Base-by-base conservation (phyloP, 345 rosid species). In the Clarkia xantiana region DNA sequence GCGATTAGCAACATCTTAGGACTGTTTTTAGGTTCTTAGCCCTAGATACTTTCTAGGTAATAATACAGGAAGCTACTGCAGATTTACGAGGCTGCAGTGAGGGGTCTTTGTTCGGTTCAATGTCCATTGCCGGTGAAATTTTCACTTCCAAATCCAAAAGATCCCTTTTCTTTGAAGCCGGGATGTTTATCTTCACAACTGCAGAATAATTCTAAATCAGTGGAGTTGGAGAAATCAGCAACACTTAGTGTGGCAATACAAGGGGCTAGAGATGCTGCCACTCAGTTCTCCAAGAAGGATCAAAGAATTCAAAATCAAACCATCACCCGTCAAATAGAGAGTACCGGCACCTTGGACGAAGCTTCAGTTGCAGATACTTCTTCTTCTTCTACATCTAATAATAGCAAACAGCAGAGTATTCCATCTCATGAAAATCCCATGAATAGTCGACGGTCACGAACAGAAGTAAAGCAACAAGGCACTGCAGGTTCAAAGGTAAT, bases 261-360 rank as follows among this genome's bases (percentile, higher is more conserved):
- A 14, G 86, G 93, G 55, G 98, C 98, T 39, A 75, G 62, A 64
- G 85, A 80, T 52, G 96, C 94, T 7, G 86, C 94, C 20, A 68
- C 80, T 25, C 96, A 86, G 57, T 86, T 77, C 62, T 73, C 76
- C 25, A 91, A 70, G 55, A 80, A 73, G 61, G 71, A 56, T 48
- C 70, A 2, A 44, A 44, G 18, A 50, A 47, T 57, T 54, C 45
- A 40, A 20, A 56, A 39, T 59, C 25, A 52, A 10, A 42, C n/a
- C 44, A 40, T 17, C 23, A 40, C 56, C 49, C 44, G 47, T 45
- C 42, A 64, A 3, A 58, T 47, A 50, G 66, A 61, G 45, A 49
- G 53, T n/a, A 36, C 49, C 20, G 44, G 19, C 55, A 49, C 42
- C 49, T 44, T 22, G 6, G 39, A 22, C 59, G 61, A 52, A 62